These are phyloP conservation scores for Fraxinus dipetala DNA, from an alignment of 305 asterid species.

Conservation along the genomic window DNA sequence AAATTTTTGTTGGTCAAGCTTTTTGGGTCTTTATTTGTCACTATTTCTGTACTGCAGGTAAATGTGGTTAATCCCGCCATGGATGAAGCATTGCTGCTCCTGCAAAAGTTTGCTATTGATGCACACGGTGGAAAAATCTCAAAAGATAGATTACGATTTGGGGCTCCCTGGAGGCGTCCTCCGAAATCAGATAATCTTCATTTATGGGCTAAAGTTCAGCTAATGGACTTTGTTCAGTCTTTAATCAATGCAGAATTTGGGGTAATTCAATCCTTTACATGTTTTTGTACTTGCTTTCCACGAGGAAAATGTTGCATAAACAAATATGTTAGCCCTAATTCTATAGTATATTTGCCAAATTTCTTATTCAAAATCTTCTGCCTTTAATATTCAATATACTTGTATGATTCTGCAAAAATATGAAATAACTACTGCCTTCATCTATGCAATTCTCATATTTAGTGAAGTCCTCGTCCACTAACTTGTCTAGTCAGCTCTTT, in stretches of 20 bases:
- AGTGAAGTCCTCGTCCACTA: slow-evolving; percentile 9
- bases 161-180: slow-evolving; percentile 97
- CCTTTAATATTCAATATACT: slow-evolving; percentile 16
- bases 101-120: slow-evolving; percentile 75
- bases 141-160: slow-evolving; percentile 64
- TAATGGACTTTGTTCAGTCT: slow-evolving; percentile 87
- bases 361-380: slow-evolving; percentile 7
- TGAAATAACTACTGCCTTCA: slow-evolving; percentile 10
- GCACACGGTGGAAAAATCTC: slow-evolving; percentile 62
- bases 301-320: slow-evolving; percentile 12
- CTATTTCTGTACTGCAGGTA: slow-evolving; percentile 42
- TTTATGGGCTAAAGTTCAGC: slow-evolving; percentile 87
- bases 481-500: slow-evolving; percentile 19
- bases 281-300: slow-evolving; percentile 18
- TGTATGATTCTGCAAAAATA: not conserved
- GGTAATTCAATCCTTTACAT: slow-evolving; percentile 38
- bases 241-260: slow-evolving; percentile 76
- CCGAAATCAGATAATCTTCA: slow-evolving; percentile 42
- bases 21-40: slow-evolving; percentile 3
- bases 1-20: not conserved
- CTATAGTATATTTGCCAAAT: slow-evolving; percentile 8
- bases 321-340: slow-evolving; percentile 17
- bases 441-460: slow-evolving; percentile 18
- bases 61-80: slow-evolving; percentile 92
- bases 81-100: slow-evolving; percentile 64